Conservation (phyloP, 495 filamentous ascomycete genomes). For the Penicillium samsonianum region DNA sequence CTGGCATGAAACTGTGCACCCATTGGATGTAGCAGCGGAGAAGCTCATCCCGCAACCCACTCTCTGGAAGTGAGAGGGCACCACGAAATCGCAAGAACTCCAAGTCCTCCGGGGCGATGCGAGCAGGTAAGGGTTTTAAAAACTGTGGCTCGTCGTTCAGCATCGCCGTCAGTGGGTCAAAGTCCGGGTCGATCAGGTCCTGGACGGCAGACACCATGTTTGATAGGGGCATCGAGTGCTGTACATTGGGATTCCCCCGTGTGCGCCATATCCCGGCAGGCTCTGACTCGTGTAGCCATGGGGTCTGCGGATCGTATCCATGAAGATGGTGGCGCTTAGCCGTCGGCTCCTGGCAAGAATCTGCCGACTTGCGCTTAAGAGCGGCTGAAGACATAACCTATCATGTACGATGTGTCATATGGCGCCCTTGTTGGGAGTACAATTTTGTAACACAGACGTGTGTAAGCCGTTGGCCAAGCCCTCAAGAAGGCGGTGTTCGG, state of each 20-base stretch:
- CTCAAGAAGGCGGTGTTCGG: conserved; percentile 37
- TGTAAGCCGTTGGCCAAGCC: conserved; percentile 11
- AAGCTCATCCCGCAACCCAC: conserved; percentile 66
- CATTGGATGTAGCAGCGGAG: conserved; percentile 75
- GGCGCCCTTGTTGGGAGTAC: neutral
- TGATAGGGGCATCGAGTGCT: conserved; percentile 34
- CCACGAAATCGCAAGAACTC: conserved; percentile 72
- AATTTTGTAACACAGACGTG: neutral
- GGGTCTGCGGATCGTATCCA: conserved; percentile 38
- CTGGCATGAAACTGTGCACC: conserved; percentile 84
- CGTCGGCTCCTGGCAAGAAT: conserved; percentile 17
- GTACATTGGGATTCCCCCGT: conserved; percentile 33
- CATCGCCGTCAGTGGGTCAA: conserved; percentile 47
- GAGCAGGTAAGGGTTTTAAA: conserved; percentile 44
- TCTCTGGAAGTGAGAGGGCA: conserved; percentile 67
- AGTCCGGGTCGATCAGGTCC: conserved; percentile 47
- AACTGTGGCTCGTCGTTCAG: conserved; percentile 54
- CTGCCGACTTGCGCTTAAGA: conserved; percentile 36
- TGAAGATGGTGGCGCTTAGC: conserved; percentile 33
- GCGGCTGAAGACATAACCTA: conserved; percentile 25
- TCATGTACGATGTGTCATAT: conserved; percentile 14
- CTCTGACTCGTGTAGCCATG: conserved; percentile 39
- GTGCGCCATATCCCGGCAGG: conserved; percentile 34
- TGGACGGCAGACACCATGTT: conserved; percentile 49
- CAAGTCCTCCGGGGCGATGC: conserved; percentile 68